Percentiles rank a stretch among this genome's conserved stretches.
Evolutionary conservation across 768 basidiomycete genomes (phyloP).

Genomic region (Amanita pseudoporphyria): DNA sequence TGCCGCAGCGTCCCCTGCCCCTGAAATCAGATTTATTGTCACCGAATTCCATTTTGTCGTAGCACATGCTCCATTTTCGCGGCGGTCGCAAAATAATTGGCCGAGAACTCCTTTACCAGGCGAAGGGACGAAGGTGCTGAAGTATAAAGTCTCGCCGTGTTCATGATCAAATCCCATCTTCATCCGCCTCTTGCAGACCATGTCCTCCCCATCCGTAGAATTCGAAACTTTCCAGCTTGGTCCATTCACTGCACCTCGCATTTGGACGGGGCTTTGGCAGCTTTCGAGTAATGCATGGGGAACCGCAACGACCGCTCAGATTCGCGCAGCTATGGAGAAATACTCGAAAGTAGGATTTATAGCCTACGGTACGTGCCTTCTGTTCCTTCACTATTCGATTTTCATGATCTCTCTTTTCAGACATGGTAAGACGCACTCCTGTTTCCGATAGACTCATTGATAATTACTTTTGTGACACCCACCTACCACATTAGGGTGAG

Average conservation of each 20-base stretch:
- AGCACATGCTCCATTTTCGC: background rate
- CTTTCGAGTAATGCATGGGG: constrained; percentile 85
- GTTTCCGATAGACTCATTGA: background rate
- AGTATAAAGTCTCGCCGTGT: constrained; percentile 2
- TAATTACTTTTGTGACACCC: background rate
- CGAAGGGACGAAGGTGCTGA: background rate
- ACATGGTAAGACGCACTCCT: constrained; percentile 25
- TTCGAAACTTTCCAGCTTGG: constrained; percentile 47
- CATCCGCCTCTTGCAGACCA: background rate
- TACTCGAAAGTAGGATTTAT: constrained; percentile 54
- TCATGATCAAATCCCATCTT: background rate
- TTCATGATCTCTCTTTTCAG: constrained; percentile 13
- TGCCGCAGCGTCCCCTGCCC: background rate
- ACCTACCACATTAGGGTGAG: constrained; percentile 19
- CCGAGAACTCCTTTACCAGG: background rate
- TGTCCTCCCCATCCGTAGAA: background rate
- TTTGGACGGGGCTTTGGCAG: constrained; percentile 81
- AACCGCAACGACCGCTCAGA: constrained; percentile 51
- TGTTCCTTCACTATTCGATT: background rate
- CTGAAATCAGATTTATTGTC: background rate
- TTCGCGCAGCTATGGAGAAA: constrained; percentile 57
- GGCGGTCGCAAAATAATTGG: background rate
- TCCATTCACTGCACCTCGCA: constrained; percentile 45
- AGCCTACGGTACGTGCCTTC: constrained; percentile 41
- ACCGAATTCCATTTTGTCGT: background rate